Evolutionary conservation across 345 rosid species (phyloP).

Genomic region (Populus pruinosa): DNA sequence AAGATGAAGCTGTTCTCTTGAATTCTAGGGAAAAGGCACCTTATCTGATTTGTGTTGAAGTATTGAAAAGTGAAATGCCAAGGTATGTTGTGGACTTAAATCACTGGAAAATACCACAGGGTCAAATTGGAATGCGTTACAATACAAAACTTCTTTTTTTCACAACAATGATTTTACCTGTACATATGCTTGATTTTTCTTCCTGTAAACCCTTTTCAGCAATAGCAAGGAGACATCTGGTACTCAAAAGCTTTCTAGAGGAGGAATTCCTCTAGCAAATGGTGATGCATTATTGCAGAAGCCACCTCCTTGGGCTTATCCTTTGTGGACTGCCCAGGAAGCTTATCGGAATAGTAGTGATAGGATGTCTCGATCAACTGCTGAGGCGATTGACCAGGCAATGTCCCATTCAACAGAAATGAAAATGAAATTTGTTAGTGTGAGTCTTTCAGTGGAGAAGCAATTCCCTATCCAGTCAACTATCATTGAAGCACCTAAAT

Average conservation of each 20-base stretch:
- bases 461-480: constrained; percentile 22
- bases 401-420: constrained; percentile 81
- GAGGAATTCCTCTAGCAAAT: constrained; percentile 97
- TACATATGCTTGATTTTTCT: constrained; percentile 15
- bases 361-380: constrained; percentile 91
- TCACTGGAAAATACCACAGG: not conserved
- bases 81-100: constrained; percentile 43
- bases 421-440: constrained; percentile 66
- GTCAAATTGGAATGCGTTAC: not conserved
- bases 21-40: constrained; percentile 99
- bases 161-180: not conserved
- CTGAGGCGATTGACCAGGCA: constrained; percentile 98
- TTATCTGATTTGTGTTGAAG: constrained; percentile 82
- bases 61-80: constrained; percentile 76
- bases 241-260: constrained; percentile 84
- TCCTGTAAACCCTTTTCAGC: constrained; percentile 35
- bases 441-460: constrained; percentile 64
- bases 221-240: constrained; percentile 64
- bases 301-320: constrained; percentile 99
- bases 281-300: constrained; percentile 91
- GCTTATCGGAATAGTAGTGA: constrained; percentile 94
- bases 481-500: constrained; percentile 18
- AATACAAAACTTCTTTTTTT: not conserved
- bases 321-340: constrained; percentile 96
- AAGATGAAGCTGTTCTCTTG: constrained; percentile 94